Evolutionary conservation across 2,329 filamentous ascomycete species (phyloP).

Genomic region (Hymenotorrendiella dingleyae): DNA sequence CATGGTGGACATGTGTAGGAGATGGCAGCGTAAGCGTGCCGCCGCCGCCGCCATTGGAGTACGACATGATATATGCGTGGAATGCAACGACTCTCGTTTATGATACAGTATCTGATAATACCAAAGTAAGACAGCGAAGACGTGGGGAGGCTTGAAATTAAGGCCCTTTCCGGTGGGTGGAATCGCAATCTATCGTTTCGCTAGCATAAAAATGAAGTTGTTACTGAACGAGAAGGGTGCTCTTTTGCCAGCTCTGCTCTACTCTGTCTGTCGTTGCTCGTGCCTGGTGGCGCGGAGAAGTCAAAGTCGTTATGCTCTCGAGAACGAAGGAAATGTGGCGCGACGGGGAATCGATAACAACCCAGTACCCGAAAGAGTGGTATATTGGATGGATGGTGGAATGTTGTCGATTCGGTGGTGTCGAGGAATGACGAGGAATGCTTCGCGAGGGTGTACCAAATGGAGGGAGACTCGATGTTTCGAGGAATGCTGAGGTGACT

Average conservation of each 20-base stretch:
- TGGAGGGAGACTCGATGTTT: conserved; percentile 9
- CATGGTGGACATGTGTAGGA: conserved; percentile 74
- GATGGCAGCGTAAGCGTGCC: conserved; percentile 83
- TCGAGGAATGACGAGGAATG: conserved; percentile 13
- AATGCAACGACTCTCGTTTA: conserved; percentile 21
- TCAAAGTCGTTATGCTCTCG: background rate
- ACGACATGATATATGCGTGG: conserved; percentile 44
- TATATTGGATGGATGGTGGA: conserved; percentile 2
- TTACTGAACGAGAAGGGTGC: background rate
- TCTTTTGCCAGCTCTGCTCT: background rate
- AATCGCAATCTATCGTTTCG: conserved; percentile 12
- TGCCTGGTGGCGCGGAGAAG: background rate
- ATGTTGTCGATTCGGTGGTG: conserved; percentile 5
- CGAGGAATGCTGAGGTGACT: conserved; percentile 15
- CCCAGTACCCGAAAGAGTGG: conserved; percentile 3
- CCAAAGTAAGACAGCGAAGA: background rate
- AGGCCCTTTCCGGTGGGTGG: conserved; percentile 7
- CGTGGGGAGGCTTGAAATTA: conserved; percentile 2
- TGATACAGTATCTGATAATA: conserved; percentile 12
- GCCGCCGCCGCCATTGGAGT: conserved; percentile 51
- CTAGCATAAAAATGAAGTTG: conserved; percentile 17
- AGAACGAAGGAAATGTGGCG: background rate
- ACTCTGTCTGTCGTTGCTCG: background rate
- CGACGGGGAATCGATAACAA: conserved; percentile 1
- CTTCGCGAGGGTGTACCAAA: conserved; percentile 6